Evolutionary conservation across 495 filamentous ascomycete species (phyloP), one percentile per base, ranked within the genome.

Genomic region (Aspergillus kassunensis): DNA sequence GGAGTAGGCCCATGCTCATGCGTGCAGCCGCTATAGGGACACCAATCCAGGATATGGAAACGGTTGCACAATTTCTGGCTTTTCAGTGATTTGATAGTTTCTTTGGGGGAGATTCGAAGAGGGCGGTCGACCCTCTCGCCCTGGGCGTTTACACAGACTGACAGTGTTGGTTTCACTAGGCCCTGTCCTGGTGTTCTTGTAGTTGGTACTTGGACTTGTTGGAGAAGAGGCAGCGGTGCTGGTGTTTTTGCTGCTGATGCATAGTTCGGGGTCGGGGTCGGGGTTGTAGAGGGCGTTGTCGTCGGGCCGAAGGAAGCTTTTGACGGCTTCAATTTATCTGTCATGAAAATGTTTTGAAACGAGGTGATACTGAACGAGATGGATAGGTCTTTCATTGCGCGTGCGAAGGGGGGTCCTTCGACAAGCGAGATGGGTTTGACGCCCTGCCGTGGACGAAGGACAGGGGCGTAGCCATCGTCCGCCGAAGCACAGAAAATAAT

Each of bases 401-500:
- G 36, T 16, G 63, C 53, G 34, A 68, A 68, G 1, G 63, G 56
- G 12, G 63, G 55, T 1, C 61, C 65, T 42, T 68, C 50, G 16
- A 66, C 56, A 13, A 68, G 46, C 2, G 57, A 59, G 15, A 68
- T 63, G 11, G 42, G 54, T n/a, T 57, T 49, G 10, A 35, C 51
- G 25, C 42, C 57, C 12, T 54, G 54, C 27, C 64, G 54, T 6
- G 54, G 55, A 15, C 57, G 57, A 13, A 68, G 45, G 25, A 68
- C 20, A 20, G 56, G 59, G 13, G 65, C 63, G 50, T 68, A 68
- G 12, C 65, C 59, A 31, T 64, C 66, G 44, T 68, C 65, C 9
- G 57, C 55, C 12, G 65, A 66, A 15, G 58, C 61, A 44, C 63
- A 63, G 44, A 68, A 64, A 15, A 66, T 42, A 27, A 66, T 56